Conservation (phyloP, 768 basidiomycete genomes). For the Favolaschia claudopus region DNA sequence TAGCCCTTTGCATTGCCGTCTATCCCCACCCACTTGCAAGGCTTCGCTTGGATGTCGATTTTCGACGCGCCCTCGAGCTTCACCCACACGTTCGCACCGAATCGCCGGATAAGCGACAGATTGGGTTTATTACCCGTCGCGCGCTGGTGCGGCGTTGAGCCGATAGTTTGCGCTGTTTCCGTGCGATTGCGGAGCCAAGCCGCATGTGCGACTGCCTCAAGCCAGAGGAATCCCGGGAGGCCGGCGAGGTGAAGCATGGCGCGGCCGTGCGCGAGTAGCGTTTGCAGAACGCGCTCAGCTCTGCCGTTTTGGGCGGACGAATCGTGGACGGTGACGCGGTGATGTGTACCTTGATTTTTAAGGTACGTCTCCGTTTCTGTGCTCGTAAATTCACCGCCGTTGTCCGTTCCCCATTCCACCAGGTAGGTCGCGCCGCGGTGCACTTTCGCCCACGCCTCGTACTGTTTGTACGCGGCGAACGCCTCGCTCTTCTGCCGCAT, state of each 20-base stretch:
- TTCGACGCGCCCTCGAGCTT: conserved; percentile 7
- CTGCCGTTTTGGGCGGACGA: conserved; percentile 37
- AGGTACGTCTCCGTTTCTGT: conserved; percentile 23
- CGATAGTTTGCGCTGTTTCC: conserved; percentile 7
- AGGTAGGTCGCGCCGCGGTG: conserved; percentile 21
- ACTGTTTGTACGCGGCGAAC: neutral
- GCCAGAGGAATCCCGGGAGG: conserved; percentile 30
- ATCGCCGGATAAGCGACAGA: neutral
- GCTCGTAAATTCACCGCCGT: conserved; percentile 35
- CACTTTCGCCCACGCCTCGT: neutral
- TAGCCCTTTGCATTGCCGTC: conserved; percentile 22
- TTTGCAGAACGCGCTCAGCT: conserved; percentile 36
- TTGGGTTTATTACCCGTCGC: neutral
- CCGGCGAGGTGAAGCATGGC: conserved; percentile 25
- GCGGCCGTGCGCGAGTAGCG: conserved; percentile 23
- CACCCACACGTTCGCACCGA: conserved; percentile 4
- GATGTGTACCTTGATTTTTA: conserved; percentile 13
- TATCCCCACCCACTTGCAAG: conserved; percentile 22
- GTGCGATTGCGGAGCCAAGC: conserved; percentile 25
- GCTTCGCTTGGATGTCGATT: conserved; percentile 10
- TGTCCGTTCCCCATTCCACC: conserved; percentile 22
- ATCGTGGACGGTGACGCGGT: conserved; percentile 17
- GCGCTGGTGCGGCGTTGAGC: conserved; percentile 5
- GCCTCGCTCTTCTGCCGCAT: conserved; percentile 16
- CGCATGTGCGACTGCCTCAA: conserved; percentile 24